Evolutionary conservation across 768 basidiomycete genomes (phyloP), one percentile per base, ranked within the genome.

Genomic region (Neoboletus brunneissimus): DNA sequence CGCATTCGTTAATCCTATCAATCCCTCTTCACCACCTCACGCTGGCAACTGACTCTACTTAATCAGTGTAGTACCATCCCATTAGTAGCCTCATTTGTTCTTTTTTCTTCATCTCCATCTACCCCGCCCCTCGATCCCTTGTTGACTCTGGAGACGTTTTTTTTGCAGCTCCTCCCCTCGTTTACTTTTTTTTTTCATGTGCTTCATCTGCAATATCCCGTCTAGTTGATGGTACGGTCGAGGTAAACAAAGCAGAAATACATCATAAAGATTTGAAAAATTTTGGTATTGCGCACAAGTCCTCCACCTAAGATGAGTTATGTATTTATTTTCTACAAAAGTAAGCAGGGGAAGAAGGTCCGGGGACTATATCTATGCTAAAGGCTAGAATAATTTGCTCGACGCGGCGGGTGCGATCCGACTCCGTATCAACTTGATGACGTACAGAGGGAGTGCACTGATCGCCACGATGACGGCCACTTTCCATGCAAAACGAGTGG

Each of bases 401-500:
- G 94, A 96, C 47, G 88, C 88, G 43, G 96, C 94, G 44, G 97
- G 97, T 15, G 94, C 88, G 54, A 98, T 77, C 70, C 88, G 81
- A 75, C 87, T 85, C 64, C 87, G 85, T 63, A 96, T 86, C 57
- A 89, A 69, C 73, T 97, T 98, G 77, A 96, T 84, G 62, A 96
- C 80, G 69, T 89, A 97, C 42, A 99, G 74, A 7, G 97, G 97
- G 58, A 96, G 77, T 8, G 94, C 89, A 63, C 94, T 96, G 73
- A 99, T 83, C 8, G 89, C 93, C 3, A 99, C 94, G 66, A 98
- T 97, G 46, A 96, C 84, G 0, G 89, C 89, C 13, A 97, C 91
- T 74, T 98, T 98, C 92, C 91, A 95, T 22, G 86, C 84, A 74
- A 98, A 99, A 23, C 84, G 82, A 34, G 84, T 67, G 5, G 96